A percentile compares a stretch with the other conserved stretches of the same genome.
These are phyloP conservation scores for Zoysia matrella DNA, from an alignment of 202 grass and related monocot species.

Conservation along the genomic window DNA sequence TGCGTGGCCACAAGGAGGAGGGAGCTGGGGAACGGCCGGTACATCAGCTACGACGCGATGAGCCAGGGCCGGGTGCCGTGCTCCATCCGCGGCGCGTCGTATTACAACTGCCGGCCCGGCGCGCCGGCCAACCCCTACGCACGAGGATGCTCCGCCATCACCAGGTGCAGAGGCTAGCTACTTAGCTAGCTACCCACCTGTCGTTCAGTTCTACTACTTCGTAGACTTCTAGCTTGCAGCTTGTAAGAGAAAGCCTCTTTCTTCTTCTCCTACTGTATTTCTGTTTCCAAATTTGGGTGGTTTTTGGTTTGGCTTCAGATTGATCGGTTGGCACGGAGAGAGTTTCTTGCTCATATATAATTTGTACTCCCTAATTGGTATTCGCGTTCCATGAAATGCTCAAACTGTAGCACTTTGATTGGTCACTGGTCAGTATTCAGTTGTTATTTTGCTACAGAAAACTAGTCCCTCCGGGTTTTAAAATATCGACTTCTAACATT, in stretches of 20 bases:
- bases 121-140: slow-evolving; percentile 72
- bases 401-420: too few species aligned
- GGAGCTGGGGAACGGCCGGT: slow-evolving; percentile 27
- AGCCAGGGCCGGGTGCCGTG: slow-evolving; percentile 22
- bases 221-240: background rate
- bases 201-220: background rate
- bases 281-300: background rate
- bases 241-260: slow-evolving; percentile 22
- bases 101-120: slow-evolving; percentile 70
- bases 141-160: slow-evolving; percentile 72
- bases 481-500: too few species aligned
- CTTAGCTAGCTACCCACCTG: too few species aligned
- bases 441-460: too few species aligned
- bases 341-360: background rate
- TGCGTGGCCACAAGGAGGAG: slow-evolving; percentile 38
- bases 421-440: too few species aligned
- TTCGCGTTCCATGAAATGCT: too few species aligned
- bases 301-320: background rate
- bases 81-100: too few species aligned
- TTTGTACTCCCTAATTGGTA: background rate
- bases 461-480: too few species aligned
- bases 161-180: slow-evolving; percentile 59
- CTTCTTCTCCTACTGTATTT: background rate
- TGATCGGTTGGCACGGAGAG: background rate
- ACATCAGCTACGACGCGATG: slow-evolving; percentile 76